Base-by-base conservation (phyloP, 1,284 basidiomycete species). In the Papiliotrema nemorosa region DNA sequence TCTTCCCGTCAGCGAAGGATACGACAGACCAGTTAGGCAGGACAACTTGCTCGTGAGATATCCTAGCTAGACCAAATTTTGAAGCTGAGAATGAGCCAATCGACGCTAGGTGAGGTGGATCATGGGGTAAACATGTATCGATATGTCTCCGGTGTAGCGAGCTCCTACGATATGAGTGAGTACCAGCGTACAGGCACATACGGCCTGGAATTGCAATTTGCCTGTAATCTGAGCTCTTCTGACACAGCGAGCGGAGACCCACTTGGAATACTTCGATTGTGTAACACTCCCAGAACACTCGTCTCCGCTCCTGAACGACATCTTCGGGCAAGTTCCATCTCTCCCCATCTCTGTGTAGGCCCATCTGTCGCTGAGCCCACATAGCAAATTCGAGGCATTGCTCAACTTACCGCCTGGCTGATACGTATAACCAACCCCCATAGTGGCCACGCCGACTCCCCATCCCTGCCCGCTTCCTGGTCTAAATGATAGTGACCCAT, bases 401-500 rank as follows among this genome's bases (percentile, higher is more conserved):
- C 49, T 6, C 24, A 26, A 52, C 61, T 46, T 37, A 67, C 66
- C 5, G 66, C 64, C 18, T 64, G 55, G 20, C 62, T 59, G 14
- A 68, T 55, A 3, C 66, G 52, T 60, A 64, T 63, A 1, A 61
- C 60, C 3, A 69, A 34, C 20, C 69, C 69, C 64, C 67, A 67
- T 6, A 71, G 42, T 3, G 66, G 64, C 69, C 69, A 71, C 33
- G 64, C 59, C 0, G 50, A 54, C 46, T 71, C 67, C 4, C 67
- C 69, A 34, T 60, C 58, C 16, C 65, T 50, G 0, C 65, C 65
- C 21, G 53, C 54, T 36, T 68, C 66, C 24, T 58, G 63, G 27
- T 47, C 44, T 52, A 61, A 43, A n/a, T 43, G 47, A 33, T 51
- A 59, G 42, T 65, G 58, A 2, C 55, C 62, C 60, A 65, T 61